Evolutionary conservation across 2,329 filamentous ascomycete species (phyloP).

Genomic region (Diplocarpon rosae): DNA sequence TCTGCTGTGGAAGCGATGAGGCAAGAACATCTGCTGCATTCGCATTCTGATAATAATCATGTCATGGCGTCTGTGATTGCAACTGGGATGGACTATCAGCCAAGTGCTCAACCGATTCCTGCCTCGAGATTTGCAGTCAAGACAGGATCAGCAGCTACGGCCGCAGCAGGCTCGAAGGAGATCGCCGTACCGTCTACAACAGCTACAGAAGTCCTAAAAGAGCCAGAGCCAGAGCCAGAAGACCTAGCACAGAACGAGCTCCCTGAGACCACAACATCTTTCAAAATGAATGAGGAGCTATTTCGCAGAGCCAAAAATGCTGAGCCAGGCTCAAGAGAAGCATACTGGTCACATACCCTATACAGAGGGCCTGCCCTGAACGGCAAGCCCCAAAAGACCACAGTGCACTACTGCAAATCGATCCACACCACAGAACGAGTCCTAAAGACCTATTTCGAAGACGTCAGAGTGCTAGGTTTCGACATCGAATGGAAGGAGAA

Average conservation of each 20-base stretch:
- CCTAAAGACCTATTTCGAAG: constrained; percentile 51
- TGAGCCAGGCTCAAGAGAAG: constrained; percentile 32
- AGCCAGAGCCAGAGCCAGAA: constrained; percentile 5
- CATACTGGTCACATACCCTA: constrained; percentile 58
- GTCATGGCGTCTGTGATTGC: constrained; percentile 9
- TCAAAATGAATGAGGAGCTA: constrained; percentile 35
- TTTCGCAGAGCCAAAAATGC: constrained; percentile 40
- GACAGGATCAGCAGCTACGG: not conserved
- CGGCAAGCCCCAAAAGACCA: constrained; percentile 38
- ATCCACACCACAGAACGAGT: constrained; percentile 56
- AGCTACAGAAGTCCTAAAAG: not conserved
- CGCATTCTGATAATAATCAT: constrained; percentile 17
- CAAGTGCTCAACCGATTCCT: too few species aligned
- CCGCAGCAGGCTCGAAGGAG: not conserved
- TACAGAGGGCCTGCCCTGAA: constrained; percentile 44
- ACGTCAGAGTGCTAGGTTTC: constrained; percentile 67
- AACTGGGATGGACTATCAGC: not conserved
- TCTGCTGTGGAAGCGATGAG: constrained; percentile 7
- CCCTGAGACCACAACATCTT: constrained; percentile 33
- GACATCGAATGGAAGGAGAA: constrained; percentile 72
- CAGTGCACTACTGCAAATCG: constrained; percentile 66
- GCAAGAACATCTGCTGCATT: constrained; percentile 14
- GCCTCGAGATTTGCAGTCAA: too few species aligned
- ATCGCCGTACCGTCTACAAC: too few species aligned
- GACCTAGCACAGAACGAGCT: constrained; percentile 23